Base-by-base conservation (phyloP, 208 protist genomes). In the Trypanosoma boissoni region DNA sequence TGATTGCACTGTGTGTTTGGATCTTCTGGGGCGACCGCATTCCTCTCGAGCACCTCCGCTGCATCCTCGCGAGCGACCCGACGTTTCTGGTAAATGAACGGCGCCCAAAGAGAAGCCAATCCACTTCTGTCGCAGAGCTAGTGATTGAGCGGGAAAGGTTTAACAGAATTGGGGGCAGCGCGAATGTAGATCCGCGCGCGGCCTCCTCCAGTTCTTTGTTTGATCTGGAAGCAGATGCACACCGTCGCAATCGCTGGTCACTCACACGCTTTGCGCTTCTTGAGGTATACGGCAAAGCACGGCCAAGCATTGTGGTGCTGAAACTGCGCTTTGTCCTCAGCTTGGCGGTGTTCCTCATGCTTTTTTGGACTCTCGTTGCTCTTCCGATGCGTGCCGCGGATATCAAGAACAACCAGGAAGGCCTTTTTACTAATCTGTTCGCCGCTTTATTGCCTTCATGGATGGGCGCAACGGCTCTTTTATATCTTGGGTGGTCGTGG, bases 401-500 rank as follows among this genome's bases (percentile, higher is more conserved):
- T 29, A 23, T 73, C n/a, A n/a, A n/a, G 20, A 43, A 48, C 8
- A 23, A 28, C n/a, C 23, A 21, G 12, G 44, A 28, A 2, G 67
- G 58, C 7, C 8, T 67, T 6, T 1, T 65, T 5, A 45, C 49
- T 0, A n/a, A 9, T n/a, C 23, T 60, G 2, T 20, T 73, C 8
- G 29, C 41, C 4, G 16, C 36, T 2, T 14, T 66, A 29, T 63
- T 55, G 27, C 67, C 67, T 5, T 1, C 57, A 2, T 73, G 67
- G 67, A 23, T 73, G 50, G 36, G 44, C 9, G 39, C 55, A 0
- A 50, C 52, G 1, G 2, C 53, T 1, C 58, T 36, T 3, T 28
- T 73, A 1, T 64, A 73, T 45, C 27, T 61, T 24, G 55, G 43
- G 3, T 73, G 58, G 64, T 71, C 57, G 31, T 71, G 64, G 44